These are phyloP conservation scores for Boletus coccyginus DNA, from an alignment of 768 basidiomycete species.

Conservation along the genomic window DNA sequence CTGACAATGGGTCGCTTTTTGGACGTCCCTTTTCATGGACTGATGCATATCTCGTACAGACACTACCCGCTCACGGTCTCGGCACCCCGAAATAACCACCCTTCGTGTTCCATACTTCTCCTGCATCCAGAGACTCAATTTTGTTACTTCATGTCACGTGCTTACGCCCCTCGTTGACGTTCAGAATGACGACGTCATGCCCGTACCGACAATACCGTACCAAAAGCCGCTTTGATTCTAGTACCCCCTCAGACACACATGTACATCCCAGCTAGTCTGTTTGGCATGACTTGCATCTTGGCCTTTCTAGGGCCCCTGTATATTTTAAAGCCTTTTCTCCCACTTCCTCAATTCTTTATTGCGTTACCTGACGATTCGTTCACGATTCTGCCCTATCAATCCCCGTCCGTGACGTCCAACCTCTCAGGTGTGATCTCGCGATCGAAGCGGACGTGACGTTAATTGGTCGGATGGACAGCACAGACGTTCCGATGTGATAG, in stretches of 20 bases:
- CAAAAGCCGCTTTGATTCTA: not conserved
- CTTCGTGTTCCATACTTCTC: not conserved
- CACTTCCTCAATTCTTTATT: no score
- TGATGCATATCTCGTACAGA: constrained; percentile 4
- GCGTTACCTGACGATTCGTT: no score
- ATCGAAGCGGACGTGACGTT: no score
- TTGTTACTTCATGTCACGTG: constrained; percentile 3
- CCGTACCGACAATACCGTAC: constrained; percentile 3
- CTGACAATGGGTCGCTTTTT: not conserved
- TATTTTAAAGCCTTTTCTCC: no score
- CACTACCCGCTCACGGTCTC: not conserved
- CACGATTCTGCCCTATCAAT: no score
- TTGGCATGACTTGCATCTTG: not conserved
- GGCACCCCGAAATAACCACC: not conserved
- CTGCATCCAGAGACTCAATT: not conserved
- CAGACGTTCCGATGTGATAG: no score
- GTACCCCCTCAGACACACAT: not conserved
- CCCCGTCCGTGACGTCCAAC: no score
- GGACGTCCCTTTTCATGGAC: not conserved
- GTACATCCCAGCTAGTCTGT: not conserved
- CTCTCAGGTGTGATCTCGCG: no score
- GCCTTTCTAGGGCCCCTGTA: not conserved
- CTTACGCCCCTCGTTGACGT: not conserved
- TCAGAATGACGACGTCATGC: not conserved
- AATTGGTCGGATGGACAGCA: no score